Base-by-base conservation (phyloP, 2,329 filamentous ascomycete genomes). In the Madurella fahalii region DNA sequence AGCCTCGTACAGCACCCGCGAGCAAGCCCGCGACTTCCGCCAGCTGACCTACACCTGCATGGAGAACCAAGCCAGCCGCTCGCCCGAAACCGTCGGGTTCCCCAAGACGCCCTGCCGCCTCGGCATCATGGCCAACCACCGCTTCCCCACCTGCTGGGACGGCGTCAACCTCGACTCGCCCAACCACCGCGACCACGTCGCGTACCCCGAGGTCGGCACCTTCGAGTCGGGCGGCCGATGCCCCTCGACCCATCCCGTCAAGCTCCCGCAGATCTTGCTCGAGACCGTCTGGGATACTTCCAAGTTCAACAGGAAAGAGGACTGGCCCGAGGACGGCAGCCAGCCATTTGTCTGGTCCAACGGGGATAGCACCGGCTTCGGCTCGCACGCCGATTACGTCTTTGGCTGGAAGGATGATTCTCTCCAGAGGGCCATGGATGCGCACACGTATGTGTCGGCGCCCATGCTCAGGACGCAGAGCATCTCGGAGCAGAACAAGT, bases 101-200 rank as follows among this genome's bases (percentile, higher is more conserved):
- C 73, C 73, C 4, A 66, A 64, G 15, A 63, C 54, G 13, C 65
- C 71, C 2, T 77, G 74, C 62, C 65, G 65, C 11, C 67, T 66
- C n/a, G 74, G 72, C 15, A 76, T 76, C 57, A 72, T 73, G 64
- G 71, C 72, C 2, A 75, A 74, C 63, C 71, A 74, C 57, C 71
- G 72, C 5, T 76, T 77, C 67, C 76, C 75, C 16, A 72, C 69
- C 12, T 81, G 77, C 70, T 82, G 78, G 78, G 72, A 82, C 57
- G 78, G 78, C 43, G 68, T 70, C 44, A 71, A 79, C 59, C 61
- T 77, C 47, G 77, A 80, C 63, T 67, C 71, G 4, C 53, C 68
- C 0, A 72, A 80, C 63, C 77, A 81, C 67, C 58, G 69, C 54
- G 68, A 69, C 54, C 74, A 76, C 61, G 71, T 75, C 5, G 66